Evolutionary conservation across 2,329 filamentous ascomycete genomes (phyloP).

Genomic region (Leptographium flavum): DNA sequence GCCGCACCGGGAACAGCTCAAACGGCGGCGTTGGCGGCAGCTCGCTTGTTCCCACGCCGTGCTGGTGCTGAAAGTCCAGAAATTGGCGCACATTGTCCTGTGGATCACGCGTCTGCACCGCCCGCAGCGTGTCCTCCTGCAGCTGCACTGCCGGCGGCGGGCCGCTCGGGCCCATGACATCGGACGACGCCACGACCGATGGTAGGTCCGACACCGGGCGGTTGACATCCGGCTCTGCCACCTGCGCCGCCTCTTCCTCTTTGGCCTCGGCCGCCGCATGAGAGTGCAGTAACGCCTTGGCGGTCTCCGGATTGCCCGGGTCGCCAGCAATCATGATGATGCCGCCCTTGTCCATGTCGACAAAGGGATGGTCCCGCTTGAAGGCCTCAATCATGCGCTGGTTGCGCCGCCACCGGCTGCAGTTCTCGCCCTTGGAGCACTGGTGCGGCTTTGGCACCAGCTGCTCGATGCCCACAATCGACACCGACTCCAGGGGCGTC

Average conservation of each 20-base stretch:
- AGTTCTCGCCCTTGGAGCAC: slow-evolving; percentile 77
- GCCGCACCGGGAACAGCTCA: slow-evolving; percentile 39
- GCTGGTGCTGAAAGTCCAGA: slow-evolving; percentile 65
- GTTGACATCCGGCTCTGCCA: slow-evolving; percentile 21
- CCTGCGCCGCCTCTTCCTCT: neutral
- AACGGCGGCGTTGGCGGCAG: slow-evolving; percentile 58
- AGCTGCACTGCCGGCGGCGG: slow-evolving; percentile 45
- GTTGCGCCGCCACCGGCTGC: slow-evolving; percentile 67
- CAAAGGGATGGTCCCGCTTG: slow-evolving; percentile 59
- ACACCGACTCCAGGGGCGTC: slow-evolving; percentile 69
- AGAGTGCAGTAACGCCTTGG: slow-evolving; percentile 34
- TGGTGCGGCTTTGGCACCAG: slow-evolving; percentile 70
- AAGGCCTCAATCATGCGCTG: slow-evolving; percentile 64
- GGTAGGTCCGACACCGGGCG: slow-evolving; percentile 64
- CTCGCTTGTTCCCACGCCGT: slow-evolving; percentile 27
- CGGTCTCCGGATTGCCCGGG: slow-evolving; percentile 60
- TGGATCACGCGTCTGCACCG: slow-evolving; percentile 59
- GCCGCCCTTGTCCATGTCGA: slow-evolving; percentile 43
- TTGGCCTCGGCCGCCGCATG: neutral
- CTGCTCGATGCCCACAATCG: slow-evolving; percentile 86
- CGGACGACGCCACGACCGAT: slow-evolving; percentile 82
- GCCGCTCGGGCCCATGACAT: slow-evolving; percentile 61
- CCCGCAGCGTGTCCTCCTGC: slow-evolving; percentile 58
- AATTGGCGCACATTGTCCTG: slow-evolving; percentile 92
- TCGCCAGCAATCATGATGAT: slow-evolving; percentile 66